Conservation (phyloP, 139 green algal species). For the Desmodesmus armatus region DNA sequence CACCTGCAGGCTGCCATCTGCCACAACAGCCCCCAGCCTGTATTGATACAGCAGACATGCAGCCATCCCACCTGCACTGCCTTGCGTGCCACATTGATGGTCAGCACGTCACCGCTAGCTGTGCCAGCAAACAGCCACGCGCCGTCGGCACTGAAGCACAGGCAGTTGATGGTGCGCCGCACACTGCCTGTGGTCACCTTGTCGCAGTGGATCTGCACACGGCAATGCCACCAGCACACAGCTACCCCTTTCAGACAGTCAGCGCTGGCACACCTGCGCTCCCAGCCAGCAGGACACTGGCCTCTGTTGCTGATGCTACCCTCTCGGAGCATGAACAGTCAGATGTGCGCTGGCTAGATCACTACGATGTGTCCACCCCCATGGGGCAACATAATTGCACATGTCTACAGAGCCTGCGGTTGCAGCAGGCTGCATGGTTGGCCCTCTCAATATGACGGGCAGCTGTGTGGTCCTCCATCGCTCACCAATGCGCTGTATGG, state of each 20-base stretch:
- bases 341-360: too few relatives aligned
- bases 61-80: constrained; percentile 62
- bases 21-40: too few relatives aligned
- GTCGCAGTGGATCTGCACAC: constrained; percentile 12
- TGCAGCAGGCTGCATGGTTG: too few relatives aligned
- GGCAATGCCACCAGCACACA: neutral
- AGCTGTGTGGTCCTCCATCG: too few relatives aligned
- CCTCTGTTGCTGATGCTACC: neutral
- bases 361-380: too few relatives aligned
- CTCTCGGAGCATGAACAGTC: too few relatives aligned
- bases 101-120: constrained; percentile 60
- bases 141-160: constrained; percentile 61
- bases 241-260: too few relatives aligned
- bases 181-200: constrained; percentile 62
- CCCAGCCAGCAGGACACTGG: neutral
- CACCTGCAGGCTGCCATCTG: too few relatives aligned
- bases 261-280: neutral
- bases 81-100: constrained; percentile 64
- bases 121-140: constrained; percentile 71
- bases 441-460: too few relatives aligned
- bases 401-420: too few relatives aligned
- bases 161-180: constrained; percentile 53
- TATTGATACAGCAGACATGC: too few relatives aligned
- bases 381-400: too few relatives aligned
- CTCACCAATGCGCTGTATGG: constrained; percentile 54